These are phyloP conservation scores for Knufia fluminis DNA, from an alignment of 2,329 filamentous ascomycete species.

Conservation along the genomic window DNA sequence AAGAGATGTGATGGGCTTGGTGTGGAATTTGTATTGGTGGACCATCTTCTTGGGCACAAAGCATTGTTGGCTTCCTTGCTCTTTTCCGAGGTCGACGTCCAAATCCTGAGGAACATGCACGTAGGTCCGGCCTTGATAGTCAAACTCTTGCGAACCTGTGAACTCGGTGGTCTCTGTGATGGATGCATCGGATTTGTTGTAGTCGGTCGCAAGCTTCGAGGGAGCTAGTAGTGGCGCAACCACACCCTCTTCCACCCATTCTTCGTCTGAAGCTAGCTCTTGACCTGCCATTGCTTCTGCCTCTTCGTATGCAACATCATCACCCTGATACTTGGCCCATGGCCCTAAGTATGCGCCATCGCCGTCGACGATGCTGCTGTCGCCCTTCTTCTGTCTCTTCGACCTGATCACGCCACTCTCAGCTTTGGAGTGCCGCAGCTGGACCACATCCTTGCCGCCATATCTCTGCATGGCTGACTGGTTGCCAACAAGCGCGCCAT, in stretches of 20 bases:
- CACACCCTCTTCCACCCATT: constrained; percentile 67
- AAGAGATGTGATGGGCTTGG: constrained; percentile 75
- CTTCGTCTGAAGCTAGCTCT: constrained; percentile 67
- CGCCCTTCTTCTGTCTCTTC: constrained; percentile 77
- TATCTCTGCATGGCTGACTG: constrained; percentile 35
- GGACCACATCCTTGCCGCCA: constrained; percentile 45
- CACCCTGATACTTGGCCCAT: constrained; percentile 76
- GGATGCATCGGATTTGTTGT: constrained; percentile 46
- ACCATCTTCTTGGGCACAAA: constrained; percentile 92
- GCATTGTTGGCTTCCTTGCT: constrained; percentile 70
- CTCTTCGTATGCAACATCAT: constrained; percentile 62
- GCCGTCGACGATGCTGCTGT: constrained; percentile 74
- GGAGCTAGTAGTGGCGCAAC: constrained; percentile 42
- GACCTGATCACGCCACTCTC: constrained; percentile 57
- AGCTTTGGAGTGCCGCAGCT: constrained; percentile 57
- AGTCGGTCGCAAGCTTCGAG: constrained; percentile 43
- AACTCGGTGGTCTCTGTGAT: constrained; percentile 76
- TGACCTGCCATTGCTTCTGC: constrained; percentile 58
- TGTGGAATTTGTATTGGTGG: constrained; percentile 78
- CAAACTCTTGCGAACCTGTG: constrained; percentile 70
- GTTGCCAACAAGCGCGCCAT: constrained; percentile 40
- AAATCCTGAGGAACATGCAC: constrained; percentile 95
- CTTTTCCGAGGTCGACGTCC: constrained; percentile 75
- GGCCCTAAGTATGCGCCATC: constrained; percentile 84
- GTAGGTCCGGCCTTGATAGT: constrained; percentile 92